Evolutionary conservation across 2,329 filamentous ascomycete species (phyloP).

Genomic region (Calonectria hawksworthii): DNA sequence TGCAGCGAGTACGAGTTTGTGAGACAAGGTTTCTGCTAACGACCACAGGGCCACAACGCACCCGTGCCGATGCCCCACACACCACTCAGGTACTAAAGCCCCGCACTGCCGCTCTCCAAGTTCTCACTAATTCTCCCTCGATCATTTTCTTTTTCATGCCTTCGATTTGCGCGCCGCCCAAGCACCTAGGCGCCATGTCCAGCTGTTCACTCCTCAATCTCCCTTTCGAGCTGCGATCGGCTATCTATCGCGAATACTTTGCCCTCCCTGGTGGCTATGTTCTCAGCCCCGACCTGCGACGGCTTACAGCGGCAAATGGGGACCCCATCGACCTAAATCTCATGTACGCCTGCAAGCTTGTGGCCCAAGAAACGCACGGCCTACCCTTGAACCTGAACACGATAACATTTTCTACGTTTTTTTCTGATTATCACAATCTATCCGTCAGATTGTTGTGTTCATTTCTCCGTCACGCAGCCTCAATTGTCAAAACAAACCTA

Average conservation of each 20-base stretch:
- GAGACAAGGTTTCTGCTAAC: background rate
- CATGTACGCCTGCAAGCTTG: slow-evolving; percentile 29
- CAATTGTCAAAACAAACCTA: too few species aligned
- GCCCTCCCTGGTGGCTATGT: slow-evolving; percentile 27
- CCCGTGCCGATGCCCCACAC: background rate
- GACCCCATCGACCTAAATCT: slow-evolving; percentile 32
- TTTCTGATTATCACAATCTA: background rate
- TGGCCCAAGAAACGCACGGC: slow-evolving; percentile 15
- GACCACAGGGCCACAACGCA: background rate
- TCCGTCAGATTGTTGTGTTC: background rate
- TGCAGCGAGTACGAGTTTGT: background rate
- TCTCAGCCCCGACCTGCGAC: slow-evolving; percentile 10
- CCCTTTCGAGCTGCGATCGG: slow-evolving; percentile 28
- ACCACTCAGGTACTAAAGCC: background rate
- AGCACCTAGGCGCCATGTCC: slow-evolving; percentile 7
- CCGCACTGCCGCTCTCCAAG: background rate
- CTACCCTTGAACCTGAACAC: slow-evolving; percentile 24
- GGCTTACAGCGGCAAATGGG: slow-evolving; percentile 19
- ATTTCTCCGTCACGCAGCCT: too few species aligned
- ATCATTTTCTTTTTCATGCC: background rate
- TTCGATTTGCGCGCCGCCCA: background rate
- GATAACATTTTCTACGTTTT: slow-evolving; percentile 28
- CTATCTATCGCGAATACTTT: slow-evolving; percentile 34
- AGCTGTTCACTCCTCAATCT: background rate
- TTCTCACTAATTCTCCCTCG: too few species aligned